phyloP scores from a whole-genome alignment of 441 rosid species.

The Adansonia gregorii region DNA sequence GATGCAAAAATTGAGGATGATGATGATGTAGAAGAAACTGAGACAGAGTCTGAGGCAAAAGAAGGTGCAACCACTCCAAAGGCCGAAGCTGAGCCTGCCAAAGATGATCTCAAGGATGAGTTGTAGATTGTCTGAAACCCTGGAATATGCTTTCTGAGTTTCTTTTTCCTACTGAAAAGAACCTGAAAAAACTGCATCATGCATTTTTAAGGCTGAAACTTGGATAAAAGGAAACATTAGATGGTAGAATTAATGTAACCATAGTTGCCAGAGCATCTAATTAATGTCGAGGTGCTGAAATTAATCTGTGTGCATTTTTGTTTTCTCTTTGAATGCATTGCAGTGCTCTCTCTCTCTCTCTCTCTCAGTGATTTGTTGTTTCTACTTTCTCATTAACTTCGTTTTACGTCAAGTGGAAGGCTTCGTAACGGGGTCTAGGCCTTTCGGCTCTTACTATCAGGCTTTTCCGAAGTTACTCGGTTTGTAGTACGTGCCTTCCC shows the following conservation, averaged over 20 bases:
- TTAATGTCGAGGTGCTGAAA: constrained; percentile 11
- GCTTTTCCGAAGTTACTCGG: neutral
- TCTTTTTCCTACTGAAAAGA: neutral
- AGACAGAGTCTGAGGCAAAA: constrained; percentile 44
- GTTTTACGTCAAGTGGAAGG: neutral
- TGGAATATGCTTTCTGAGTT: neutral
- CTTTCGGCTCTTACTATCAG: too few species aligned
- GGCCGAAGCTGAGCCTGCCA: constrained; percentile 23
- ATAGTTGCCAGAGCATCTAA: constrained; percentile 9
- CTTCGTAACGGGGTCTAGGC: too few species aligned
- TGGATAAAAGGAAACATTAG: constrained; percentile 18
- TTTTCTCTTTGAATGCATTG: neutral
- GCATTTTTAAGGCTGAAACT: constrained; percentile 21
- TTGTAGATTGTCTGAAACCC: constrained; percentile 37
- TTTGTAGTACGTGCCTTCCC: too few species aligned
- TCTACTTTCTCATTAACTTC: neutral
- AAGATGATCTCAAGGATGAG: constrained; percentile 56
- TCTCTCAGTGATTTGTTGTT: too few species aligned
- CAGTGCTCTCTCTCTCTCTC: neutral
- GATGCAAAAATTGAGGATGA: constrained; percentile 82
- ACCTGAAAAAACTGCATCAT: constrained; percentile 11
- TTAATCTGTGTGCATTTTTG: constrained; percentile 6
- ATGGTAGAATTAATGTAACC: constrained; percentile 30
- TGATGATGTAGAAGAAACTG: constrained; percentile 72
- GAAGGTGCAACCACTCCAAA: constrained; percentile 27